Percentiles rank a stretch among this genome's conserved stretches.
Conservation (phyloP, 768 basidiomycete species). For the Tulasnella sp. region DNA sequence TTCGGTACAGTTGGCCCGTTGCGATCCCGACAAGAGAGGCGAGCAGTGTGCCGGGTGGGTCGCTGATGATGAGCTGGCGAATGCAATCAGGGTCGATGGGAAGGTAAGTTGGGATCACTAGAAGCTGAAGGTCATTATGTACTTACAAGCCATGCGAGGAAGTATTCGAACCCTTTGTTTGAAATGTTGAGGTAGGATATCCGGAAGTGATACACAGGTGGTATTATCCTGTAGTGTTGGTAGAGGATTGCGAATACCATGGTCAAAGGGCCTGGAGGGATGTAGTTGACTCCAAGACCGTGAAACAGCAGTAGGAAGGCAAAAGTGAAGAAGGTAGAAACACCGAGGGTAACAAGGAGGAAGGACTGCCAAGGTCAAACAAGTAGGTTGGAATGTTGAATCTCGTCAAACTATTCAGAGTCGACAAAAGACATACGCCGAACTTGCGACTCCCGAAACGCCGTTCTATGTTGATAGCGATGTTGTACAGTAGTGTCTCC, state of each 20-base stretch:
- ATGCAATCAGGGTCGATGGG: background rate
- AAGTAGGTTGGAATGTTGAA: background rate
- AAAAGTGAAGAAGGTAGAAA: slow-evolving; percentile 61
- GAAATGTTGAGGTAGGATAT: slow-evolving; percentile 62
- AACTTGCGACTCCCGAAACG: slow-evolving; percentile 81
- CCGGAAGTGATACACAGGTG: slow-evolving; percentile 60
- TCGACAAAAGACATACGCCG: slow-evolving; percentile 42
- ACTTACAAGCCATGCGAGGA: slow-evolving; percentile 60
- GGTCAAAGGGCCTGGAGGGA: slow-evolving; percentile 66
- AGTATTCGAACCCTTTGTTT: slow-evolving; percentile 65
- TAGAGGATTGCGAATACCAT: slow-evolving; percentile 68
- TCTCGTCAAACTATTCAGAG: background rate
- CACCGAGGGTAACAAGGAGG: slow-evolving; percentile 48
- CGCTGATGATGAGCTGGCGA: slow-evolving; percentile 55
- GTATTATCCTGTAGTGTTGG: slow-evolving; percentile 70
- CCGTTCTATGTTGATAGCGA: slow-evolving; percentile 63
- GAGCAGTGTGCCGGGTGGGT: slow-evolving; percentile 52
- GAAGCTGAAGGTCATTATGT: background rate
- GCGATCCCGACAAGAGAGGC: slow-evolving; percentile 54
- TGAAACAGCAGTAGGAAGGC: slow-evolving; percentile 45
- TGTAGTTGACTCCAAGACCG: slow-evolving; percentile 54
- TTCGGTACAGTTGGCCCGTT: slow-evolving; percentile 68
- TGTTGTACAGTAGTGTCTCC: slow-evolving; percentile 60
- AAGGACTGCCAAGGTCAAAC: slow-evolving; percentile 48
- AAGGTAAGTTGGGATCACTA: slow-evolving; percentile 2